Conservation (phyloP, 306 rosid genomes). For the Corylus heterophylla region DNA sequence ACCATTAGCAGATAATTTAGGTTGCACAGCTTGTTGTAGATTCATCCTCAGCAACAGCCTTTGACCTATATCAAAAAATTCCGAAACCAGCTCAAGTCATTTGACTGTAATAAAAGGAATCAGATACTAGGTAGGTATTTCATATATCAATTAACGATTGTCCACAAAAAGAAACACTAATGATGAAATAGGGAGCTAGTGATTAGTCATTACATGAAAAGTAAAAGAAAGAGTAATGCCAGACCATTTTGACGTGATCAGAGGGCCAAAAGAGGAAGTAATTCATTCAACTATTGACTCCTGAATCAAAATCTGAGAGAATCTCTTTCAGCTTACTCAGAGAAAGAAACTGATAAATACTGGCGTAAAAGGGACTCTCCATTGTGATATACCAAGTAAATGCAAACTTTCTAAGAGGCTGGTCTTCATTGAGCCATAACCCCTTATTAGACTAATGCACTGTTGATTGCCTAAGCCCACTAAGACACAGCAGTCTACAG, state of each 20-base stretch:
- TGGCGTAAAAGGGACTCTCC: background rate
- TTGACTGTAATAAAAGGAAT: conserved; percentile 7
- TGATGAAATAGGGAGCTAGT: background rate
- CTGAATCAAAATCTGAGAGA: background rate
- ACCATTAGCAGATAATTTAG: conserved; percentile 77
- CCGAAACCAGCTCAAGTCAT: background rate
- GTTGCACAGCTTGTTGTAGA: conserved; percentile 61
- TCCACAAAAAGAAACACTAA: background rate
- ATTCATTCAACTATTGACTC: background rate
- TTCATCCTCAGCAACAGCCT: conserved; percentile 64
- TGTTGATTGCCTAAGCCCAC: background rate
- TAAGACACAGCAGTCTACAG: background rate
- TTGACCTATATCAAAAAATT: conserved; percentile 31
- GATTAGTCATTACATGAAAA: background rate
- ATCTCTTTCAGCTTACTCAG: background rate
- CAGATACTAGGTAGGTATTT: background rate
- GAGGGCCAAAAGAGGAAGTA: background rate
- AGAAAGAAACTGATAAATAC: background rate
- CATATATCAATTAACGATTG: background rate
- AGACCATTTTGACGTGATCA: background rate
- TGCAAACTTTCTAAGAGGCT: background rate
- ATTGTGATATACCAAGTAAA: background rate
- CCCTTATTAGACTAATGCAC: background rate
- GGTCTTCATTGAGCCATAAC: background rate
- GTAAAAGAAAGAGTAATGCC: background rate